These are phyloP conservation scores for Coemansia sp. DNA, from an alignment of 192 early-diverging fungal species.

Conservation along the genomic window DNA sequence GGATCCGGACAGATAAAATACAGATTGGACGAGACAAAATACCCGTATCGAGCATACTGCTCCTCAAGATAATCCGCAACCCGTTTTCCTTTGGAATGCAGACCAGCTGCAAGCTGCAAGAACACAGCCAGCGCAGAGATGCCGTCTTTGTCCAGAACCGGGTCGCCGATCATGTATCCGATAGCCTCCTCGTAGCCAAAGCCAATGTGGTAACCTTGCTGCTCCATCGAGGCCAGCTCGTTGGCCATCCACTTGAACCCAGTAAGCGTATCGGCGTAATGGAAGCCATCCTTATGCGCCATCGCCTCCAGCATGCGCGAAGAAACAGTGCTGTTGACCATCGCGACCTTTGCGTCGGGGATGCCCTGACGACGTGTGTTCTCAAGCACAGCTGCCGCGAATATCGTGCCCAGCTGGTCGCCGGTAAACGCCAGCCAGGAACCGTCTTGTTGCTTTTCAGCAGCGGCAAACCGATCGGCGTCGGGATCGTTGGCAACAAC, in stretches of 20 bases:
- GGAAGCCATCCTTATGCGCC: constrained; percentile 73
- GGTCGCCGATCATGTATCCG: constrained; percentile 77
- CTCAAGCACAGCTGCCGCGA: constrained; percentile 68
- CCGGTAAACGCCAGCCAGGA: constrained; percentile 84
- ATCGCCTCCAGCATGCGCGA: constrained; percentile 81
- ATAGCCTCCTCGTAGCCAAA: constrained; percentile 97
- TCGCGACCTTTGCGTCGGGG: constrained; percentile 62
- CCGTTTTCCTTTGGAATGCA: constrained; percentile 64
- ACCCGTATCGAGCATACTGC: constrained; percentile 77
- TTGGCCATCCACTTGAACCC: constrained; percentile 98
- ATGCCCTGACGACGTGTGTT: constrained; percentile 57
- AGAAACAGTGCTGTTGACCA: constrained; percentile 87
- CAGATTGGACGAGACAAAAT: constrained; percentile 81
- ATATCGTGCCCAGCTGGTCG: constrained; percentile 86
- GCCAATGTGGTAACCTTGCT: constrained; percentile 64
- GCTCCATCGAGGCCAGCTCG: constrained; percentile 66
- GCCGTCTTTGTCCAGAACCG: constrained; percentile 92
- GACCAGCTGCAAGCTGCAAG: constrained; percentile 70
- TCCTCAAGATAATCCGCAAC: constrained; percentile 71
- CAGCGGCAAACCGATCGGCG: constrained; percentile 89
- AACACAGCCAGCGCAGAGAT: constrained; percentile 80
- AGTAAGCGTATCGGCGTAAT: constrained; percentile 89
- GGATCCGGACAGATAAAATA: constrained; percentile 88
- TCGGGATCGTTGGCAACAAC: constrained; percentile 96
- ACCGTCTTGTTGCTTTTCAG: constrained; percentile 71